Percentiles rank a stretch among this genome's conserved stretches.
Conservation (phyloP, 495 filamentous ascomycete genomes). For the Lasiosphaeris hirsuta region DNA sequence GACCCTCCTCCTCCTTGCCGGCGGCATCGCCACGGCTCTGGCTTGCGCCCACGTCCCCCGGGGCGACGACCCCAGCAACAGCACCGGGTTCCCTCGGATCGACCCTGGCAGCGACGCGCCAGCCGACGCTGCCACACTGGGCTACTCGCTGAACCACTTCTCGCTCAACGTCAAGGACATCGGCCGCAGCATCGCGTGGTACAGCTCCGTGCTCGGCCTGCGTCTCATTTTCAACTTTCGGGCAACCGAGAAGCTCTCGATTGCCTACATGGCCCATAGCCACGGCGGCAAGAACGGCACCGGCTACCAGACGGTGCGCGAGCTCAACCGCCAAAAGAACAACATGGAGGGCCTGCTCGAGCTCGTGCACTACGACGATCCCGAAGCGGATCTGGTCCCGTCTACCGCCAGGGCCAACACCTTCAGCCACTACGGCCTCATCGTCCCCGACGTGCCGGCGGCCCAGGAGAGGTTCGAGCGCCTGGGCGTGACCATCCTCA, state of each 20-base stretch:
- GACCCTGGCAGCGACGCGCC: background rate
- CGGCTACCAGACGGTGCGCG: constrained; percentile 30
- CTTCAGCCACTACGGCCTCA: too few species aligned
- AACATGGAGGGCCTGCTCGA: constrained; percentile 34
- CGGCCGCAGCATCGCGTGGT: constrained; percentile 41
- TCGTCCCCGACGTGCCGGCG: too few species aligned
- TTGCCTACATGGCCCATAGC: constrained; percentile 32
- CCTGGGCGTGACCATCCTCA: too few species aligned
- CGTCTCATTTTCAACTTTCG: constrained; percentile 42
- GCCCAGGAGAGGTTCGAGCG: too few species aligned
- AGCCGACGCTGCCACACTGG: constrained; percentile 28
- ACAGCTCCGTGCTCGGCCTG: constrained; percentile 47
- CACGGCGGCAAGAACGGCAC: constrained; percentile 36
- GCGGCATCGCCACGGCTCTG: too few species aligned
- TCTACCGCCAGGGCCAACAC: too few species aligned
- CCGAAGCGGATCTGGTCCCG: too few species aligned
- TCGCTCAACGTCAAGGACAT: constrained; percentile 43
- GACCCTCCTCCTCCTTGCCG: too few species aligned
- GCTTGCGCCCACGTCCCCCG: background rate
- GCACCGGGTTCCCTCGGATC: background rate
- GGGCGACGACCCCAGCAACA: too few species aligned
- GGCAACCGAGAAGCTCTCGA: constrained; percentile 21
- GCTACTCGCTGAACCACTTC: constrained; percentile 47
- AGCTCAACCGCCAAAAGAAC: constrained; percentile 30
- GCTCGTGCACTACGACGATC: constrained; percentile 17